Evolutionary conservation across 805 yeast genomes (phyloP).

Genomic region (Isabelozyma pseudorhagii): DNA sequence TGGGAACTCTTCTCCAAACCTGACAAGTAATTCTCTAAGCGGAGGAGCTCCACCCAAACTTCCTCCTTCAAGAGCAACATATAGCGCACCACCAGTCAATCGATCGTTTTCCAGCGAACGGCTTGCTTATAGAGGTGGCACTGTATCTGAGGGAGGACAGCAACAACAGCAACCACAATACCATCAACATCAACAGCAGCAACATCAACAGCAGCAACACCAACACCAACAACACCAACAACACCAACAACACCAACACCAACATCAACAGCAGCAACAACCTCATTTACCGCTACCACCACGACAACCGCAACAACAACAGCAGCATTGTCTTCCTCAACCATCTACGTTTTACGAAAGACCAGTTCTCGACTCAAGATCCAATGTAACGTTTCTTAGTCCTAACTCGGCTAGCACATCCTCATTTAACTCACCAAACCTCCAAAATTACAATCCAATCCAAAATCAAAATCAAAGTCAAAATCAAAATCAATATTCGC

Average conservation of each 20-base stretch:
- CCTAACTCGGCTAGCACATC: background rate
- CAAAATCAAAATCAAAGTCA: background rate
- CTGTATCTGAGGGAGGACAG: background rate
- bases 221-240: background rate
- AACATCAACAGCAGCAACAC: background rate
- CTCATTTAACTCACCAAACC: background rate
- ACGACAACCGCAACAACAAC: background rate
- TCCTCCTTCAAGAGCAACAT: background rate
- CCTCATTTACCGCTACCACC: background rate
- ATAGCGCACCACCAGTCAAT: background rate
- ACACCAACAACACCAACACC: conserved; percentile 1
- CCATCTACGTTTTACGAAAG: background rate
- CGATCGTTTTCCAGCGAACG: background rate
- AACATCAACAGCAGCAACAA: conserved; percentile 1
- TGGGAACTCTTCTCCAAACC: no score
- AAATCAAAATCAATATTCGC: background rate
- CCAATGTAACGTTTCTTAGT: background rate
- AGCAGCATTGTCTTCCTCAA: conserved; percentile 3
- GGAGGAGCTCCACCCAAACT: background rate
- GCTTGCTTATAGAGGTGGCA: background rate
- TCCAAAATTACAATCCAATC: background rate
- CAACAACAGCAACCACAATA: conserved; percentile 1
- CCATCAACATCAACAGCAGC: conserved; percentile 1
- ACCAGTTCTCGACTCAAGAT: background rate
- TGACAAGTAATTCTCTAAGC: no score